Conservation (phyloP, 768 basidiomycete genomes). For the Auricularia cornea region DNA sequence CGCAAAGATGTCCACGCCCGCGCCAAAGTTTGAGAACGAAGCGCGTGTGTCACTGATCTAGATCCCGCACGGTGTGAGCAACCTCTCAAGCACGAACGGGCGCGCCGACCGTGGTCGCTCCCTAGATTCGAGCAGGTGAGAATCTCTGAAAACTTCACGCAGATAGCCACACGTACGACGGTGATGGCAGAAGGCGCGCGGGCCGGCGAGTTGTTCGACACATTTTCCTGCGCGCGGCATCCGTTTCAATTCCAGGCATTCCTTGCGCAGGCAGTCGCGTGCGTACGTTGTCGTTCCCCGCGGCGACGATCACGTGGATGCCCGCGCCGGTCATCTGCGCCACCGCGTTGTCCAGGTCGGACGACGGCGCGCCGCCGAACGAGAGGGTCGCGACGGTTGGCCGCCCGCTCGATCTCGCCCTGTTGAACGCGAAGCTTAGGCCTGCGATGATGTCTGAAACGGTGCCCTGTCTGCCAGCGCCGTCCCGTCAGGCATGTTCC, state of each 20-base stretch:
- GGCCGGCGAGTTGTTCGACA: conserved; percentile 7
- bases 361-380: background rate
- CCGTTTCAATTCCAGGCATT: background rate
- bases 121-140: background rate
- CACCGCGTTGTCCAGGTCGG: conserved; percentile 8
- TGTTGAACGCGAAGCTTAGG: conserved; percentile 23
- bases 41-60: conserved; percentile 3
- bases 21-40: conserved; percentile 10
- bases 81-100: background rate
- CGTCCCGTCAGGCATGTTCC: background rate
- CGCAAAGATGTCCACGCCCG: conserved; percentile 33
- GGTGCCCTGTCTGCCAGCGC: background rate
- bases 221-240: background rate
- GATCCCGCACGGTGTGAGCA: too few relatives aligned
- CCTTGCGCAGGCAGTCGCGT: conserved; percentile 1
- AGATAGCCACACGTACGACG: conserved; percentile 20
- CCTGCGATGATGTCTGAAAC: conserved; percentile 18
- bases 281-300: conserved; percentile 10
- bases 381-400: conserved; percentile 1
- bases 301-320: conserved; percentile 23
- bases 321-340: conserved; percentile 12
- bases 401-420: conserved; percentile 8
- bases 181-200: conserved; percentile 11
- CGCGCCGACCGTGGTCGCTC: background rate
- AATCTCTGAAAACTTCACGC: background rate